Evolutionary conservation across 2,329 filamentous ascomycete genomes (phyloP), one percentile per base, ranked within the genome.

Genomic region (Ophiostoma himal-ulmi): DNA sequence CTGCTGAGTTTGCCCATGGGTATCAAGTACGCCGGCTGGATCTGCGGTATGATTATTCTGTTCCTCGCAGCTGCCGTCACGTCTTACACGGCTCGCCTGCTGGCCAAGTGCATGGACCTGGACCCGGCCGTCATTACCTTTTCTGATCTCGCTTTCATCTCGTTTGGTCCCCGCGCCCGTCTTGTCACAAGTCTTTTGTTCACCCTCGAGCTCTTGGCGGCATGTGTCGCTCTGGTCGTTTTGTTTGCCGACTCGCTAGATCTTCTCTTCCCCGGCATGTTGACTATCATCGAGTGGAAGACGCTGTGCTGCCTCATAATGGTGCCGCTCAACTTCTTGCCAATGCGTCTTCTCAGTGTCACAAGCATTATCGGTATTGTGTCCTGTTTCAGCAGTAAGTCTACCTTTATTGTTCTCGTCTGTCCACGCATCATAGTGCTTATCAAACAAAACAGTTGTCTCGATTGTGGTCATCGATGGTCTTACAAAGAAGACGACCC

Each of bases 291-390:
- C 0, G 82, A 87, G 72, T 98, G 94, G 94, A 98, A 98, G 80
- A 82, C 94, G 41, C 79, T 96, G 39, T 96, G 93, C 78, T 90
- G 92, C 20, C 72, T 92, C 22, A 82, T 96, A 70, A 82, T 98
- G 74, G 82, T 96, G 71, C 91, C 93, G 14, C 83, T 98, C 69
- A 93, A 91, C 76, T 96, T 96, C 78, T 81, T 96, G 44, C 94
- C 95, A 0, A 81, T 98, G 72, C 88, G 92, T 44, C 82, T 94
- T 70, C 81, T 99, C 72, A 96, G 93, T 75, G 93, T 97, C 76
- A 97, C 93, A 36, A 96, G 93, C 77, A 89, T 98, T 71, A 82
- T 98, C 73, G 94, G 94, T n/a, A 96, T 99, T 69, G 83, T 97
- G 75, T 94, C 88, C 71, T 96, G 92, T 75, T 90, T 96, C 74